These are phyloP conservation scores for Monosporascus sp. DNA, from an alignment of 2,329 filamentous ascomycete species.

Conservation along the genomic window DNA sequence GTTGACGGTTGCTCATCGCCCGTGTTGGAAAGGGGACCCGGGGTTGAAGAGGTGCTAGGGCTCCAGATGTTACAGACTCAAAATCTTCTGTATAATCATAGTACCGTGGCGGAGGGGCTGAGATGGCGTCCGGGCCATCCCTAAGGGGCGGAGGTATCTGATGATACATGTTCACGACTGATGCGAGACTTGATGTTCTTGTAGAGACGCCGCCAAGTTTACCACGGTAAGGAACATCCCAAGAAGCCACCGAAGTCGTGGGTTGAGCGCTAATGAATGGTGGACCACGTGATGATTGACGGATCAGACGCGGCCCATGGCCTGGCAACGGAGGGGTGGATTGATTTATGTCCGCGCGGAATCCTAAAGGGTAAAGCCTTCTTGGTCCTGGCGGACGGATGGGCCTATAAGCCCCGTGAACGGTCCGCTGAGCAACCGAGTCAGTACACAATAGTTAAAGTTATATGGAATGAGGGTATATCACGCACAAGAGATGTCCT, in stretches of 20 bases:
- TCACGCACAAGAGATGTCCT: constrained; percentile 39
- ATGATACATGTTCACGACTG: constrained; percentile 44
- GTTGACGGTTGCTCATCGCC: constrained; percentile 11
- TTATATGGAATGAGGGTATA: not conserved
- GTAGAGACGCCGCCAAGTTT: constrained; percentile 30
- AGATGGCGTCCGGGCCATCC: constrained; percentile 10
- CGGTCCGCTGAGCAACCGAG: constrained; percentile 33
- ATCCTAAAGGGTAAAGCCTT: constrained; percentile 32
- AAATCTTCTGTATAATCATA: constrained; percentile 52
- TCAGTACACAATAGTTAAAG: not conserved
- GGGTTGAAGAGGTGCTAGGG: constrained; percentile 11
- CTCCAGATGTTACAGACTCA: constrained; percentile 25
- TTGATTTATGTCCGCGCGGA: constrained; percentile 35
- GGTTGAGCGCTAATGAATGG: constrained; percentile 27
- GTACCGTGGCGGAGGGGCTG: constrained; percentile 32
- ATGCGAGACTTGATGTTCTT: constrained; percentile 44
- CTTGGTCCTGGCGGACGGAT: constrained; percentile 30
- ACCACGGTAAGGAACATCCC: constrained; percentile 26
- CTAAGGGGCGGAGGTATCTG: constrained; percentile 22
- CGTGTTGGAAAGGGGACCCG: constrained; percentile 16
- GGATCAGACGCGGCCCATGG: constrained; percentile 13
- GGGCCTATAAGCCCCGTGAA: constrained; percentile 37
- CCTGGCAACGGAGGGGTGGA: constrained; percentile 35
- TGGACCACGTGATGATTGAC: constrained; percentile 14
- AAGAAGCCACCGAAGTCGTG: constrained; percentile 27